Percentiles rank a stretch among this genome's conserved stretches.
These are phyloP conservation scores for Tetrahymena malaccensis DNA, from an alignment of 73 alveolate species.

Conservation along the genomic window DNA sequence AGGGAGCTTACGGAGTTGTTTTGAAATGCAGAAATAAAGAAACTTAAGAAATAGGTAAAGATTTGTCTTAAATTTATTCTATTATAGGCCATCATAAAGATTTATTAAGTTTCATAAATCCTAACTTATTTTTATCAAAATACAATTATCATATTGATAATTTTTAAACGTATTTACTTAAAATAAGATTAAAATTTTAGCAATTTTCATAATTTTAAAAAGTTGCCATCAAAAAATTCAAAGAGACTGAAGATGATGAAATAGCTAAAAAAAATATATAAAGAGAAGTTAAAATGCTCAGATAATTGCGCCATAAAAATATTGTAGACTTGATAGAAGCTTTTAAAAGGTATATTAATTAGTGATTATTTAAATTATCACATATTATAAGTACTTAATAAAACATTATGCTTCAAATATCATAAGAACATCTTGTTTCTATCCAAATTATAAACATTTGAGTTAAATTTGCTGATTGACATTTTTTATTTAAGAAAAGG, in stretches of 20 bases:
- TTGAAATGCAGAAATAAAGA: slow-evolving; percentile 78
- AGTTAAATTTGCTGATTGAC: too few species aligned
- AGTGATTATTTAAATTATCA: not conserved
- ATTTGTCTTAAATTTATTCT: not conserved
- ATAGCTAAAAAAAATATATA: slow-evolving; percentile 70
- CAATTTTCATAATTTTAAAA: not conserved
- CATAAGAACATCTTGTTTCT: too few species aligned
- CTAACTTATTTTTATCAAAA: not conserved
- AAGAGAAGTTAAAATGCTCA: slow-evolving; percentile 78
- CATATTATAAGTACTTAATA: too few species aligned
- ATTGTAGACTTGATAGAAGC: slow-evolving; percentile 74
- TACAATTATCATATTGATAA: not conserved
- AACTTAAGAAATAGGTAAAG: slow-evolving; percentile 8
- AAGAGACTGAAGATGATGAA: slow-evolving; percentile 82
- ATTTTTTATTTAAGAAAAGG: slow-evolving; percentile 61
- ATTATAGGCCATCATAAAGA: not conserved
- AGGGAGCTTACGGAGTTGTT: slow-evolving; percentile 92
- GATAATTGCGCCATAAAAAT: slow-evolving; percentile 67
- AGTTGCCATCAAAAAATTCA: slow-evolving; percentile 69
- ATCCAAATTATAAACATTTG: too few species aligned
- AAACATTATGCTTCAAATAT: too few species aligned
- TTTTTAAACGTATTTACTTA: not conserved
- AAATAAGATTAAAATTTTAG: not conserved
- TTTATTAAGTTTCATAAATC: not conserved
- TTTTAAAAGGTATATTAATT: slow-evolving; percentile 6